phyloP scores from a whole-genome alignment of 352 stramenopile species.

The Globisporangium splendens region DNA sequence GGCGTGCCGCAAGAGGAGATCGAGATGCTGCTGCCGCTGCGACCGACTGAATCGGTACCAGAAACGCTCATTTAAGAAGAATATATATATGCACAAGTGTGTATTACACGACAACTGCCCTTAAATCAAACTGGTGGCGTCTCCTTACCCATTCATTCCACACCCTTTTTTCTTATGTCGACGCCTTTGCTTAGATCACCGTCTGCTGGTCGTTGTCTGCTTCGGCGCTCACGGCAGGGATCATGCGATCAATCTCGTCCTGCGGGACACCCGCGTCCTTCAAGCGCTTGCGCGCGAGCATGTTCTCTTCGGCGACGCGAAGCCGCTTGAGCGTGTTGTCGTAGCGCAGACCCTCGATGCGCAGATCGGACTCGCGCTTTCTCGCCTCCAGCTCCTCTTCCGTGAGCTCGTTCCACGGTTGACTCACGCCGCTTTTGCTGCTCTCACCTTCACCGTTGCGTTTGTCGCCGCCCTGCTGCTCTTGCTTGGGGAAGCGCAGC shows the following conservation, averaged over 20 bases:
- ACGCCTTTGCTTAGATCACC: not conserved
- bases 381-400: slow-evolving; percentile 8
- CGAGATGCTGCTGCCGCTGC: slow-evolving; percentile 17
- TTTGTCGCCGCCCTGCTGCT: slow-evolving; percentile 1
- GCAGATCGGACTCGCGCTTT: slow-evolving; percentile 7
- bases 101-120: not conserved
- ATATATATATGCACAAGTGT: slow-evolving; percentile 1
- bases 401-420: slow-evolving; percentile 5
- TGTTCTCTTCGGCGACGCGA: slow-evolving; percentile 14
- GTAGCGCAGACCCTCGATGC: slow-evolving; percentile 15
- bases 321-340: slow-evolving; percentile 18
- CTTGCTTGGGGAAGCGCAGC: not conserved
- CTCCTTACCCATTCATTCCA: too few relatives aligned
- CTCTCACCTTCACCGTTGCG: not conserved
- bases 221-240: slow-evolving; percentile 4
- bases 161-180: too few relatives aligned
- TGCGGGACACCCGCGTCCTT: slow-evolving; percentile 26
- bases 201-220: not conserved
- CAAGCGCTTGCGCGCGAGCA: slow-evolving; percentile 40
- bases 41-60: not conserved
- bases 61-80: slow-evolving; percentile 6
- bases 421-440: slow-evolving; percentile 2
- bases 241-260: slow-evolving; percentile 14
- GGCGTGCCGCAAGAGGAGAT: slow-evolving; percentile 18
- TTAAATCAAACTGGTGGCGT: too few relatives aligned